Percentiles rank a stretch among this genome's conserved stretches.
These are phyloP conservation scores for Acidomyces sp. DNA, from an alignment of 495 filamentous ascomycete species.

Conservation along the genomic window DNA sequence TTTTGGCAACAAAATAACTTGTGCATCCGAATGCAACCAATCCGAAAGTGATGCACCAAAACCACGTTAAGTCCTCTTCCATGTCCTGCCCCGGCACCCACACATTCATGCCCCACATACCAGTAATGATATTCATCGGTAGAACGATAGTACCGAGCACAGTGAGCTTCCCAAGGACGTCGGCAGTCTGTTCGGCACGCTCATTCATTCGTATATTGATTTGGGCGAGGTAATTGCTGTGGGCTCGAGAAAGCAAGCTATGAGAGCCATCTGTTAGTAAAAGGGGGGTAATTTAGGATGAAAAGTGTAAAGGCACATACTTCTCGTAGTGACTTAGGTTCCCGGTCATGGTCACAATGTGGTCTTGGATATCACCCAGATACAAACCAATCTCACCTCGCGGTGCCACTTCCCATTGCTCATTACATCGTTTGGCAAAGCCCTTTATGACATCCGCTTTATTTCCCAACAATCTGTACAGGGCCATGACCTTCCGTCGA, in stretches of 20 bases:
- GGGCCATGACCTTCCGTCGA: constrained; percentile 88
- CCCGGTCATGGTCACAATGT: constrained; percentile 94
- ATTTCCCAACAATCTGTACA: constrained; percentile 85
- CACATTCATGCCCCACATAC: constrained; percentile 98
- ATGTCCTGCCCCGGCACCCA: constrained; percentile 70
- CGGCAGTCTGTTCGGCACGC: constrained; percentile 87
- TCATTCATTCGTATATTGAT: constrained; percentile 97
- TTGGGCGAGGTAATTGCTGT: constrained; percentile 89
- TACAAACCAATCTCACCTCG: constrained; percentile 91
- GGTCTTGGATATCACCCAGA: constrained; percentile 94
- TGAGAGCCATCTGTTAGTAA: constrained; percentile 7
- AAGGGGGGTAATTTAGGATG: neutral
- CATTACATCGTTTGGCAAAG: constrained; percentile 96
- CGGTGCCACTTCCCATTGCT: constrained; percentile 94
- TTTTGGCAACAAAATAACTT: constrained; percentile 74
- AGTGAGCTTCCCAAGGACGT: constrained; percentile 87
- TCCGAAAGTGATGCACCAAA: constrained; percentile 59
- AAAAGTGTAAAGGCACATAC: constrained; percentile 37
- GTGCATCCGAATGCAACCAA: constrained; percentile 63
- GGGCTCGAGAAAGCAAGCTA: constrained; percentile 80
- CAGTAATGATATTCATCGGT: constrained; percentile 96
- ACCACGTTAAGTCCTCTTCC: constrained; percentile 46
- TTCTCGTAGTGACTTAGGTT: constrained; percentile 94
- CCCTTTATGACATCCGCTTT: constrained; percentile 99
- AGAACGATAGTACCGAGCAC: constrained; percentile 93